These are phyloP conservation scores for Phytophthora syringae DNA, from an alignment of 352 stramenopile species.

Conservation along the genomic window DNA sequence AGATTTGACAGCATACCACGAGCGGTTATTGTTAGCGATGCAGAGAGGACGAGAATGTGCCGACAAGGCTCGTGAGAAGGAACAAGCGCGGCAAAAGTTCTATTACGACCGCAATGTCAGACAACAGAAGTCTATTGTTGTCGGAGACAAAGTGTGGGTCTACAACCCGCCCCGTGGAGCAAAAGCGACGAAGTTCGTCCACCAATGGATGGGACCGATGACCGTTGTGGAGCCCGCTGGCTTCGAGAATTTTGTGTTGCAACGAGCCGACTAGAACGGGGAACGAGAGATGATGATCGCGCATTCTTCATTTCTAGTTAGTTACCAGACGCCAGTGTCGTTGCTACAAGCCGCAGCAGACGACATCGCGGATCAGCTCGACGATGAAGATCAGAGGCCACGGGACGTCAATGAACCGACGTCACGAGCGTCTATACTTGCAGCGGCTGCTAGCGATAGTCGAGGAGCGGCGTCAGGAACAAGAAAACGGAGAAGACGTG, in stretches of 20 bases:
- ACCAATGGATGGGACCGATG: conserved; percentile 6
- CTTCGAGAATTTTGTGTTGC: not conserved
- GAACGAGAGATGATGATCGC: not conserved
- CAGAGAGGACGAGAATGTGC: not conserved
- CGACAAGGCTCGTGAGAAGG: not conserved
- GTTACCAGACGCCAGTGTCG: not conserved
- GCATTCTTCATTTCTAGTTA: conserved; percentile 8
- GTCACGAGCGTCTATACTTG: too few relatives aligned
- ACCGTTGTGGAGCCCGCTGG: not conserved
- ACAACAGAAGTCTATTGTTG: too few relatives aligned
- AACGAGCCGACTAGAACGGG: not conserved
- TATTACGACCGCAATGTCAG: too few relatives aligned
- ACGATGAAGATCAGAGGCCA: conserved; percentile 9
- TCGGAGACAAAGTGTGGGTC: not conserved
- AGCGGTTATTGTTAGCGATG: not conserved
- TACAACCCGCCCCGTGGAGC: not conserved
- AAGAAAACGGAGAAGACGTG: too few relatives aligned
- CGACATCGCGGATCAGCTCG: not conserved
- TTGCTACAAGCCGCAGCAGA: not conserved
- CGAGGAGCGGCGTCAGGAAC: not conserved
- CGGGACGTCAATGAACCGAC: too few relatives aligned
- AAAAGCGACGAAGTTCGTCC: not conserved
- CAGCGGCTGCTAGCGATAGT: too few relatives aligned
- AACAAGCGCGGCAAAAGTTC: too few relatives aligned
- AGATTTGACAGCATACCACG: not conserved